Evolutionary conservation across 768 basidiomycete species (phyloP).

Genomic region (Lentinula sp.): DNA sequence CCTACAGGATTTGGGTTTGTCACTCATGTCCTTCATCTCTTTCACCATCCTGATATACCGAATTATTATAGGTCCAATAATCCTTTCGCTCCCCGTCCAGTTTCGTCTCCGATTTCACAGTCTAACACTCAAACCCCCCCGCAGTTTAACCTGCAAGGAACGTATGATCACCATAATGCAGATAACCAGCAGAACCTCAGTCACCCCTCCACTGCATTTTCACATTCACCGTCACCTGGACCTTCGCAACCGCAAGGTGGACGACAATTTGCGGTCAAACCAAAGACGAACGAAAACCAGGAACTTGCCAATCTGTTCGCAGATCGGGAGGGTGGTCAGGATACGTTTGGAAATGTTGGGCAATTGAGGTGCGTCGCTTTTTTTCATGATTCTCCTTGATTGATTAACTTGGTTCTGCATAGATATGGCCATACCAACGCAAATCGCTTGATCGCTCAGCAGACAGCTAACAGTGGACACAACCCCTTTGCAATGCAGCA

Average conservation of each 20-base stretch:
- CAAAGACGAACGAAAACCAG: slow-evolving; percentile 61
- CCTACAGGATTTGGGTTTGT: slow-evolving; percentile 75
- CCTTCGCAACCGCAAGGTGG: slow-evolving; percentile 29
- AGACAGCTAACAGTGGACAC: slow-evolving; percentile 34
- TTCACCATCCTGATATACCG: neutral
- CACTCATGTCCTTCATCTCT: neutral
- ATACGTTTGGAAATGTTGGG: slow-evolving; percentile 94
- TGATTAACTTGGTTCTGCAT: neutral
- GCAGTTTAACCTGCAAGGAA: slow-evolving; percentile 65
- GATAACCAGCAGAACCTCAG: slow-evolving; percentile 17
- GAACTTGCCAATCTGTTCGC: slow-evolving; percentile 80
- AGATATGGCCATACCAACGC: slow-evolving; percentile 59
- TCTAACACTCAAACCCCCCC: slow-evolving; percentile 28
- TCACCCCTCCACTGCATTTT: slow-evolving; percentile 34
- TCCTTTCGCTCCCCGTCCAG: slow-evolving; percentile 67
- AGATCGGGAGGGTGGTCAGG: slow-evolving; percentile 85
- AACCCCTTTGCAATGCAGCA: slow-evolving; percentile 67
- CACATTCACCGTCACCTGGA: slow-evolving; percentile 35
- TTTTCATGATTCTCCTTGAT: neutral
- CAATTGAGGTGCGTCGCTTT: slow-evolving; percentile 48
- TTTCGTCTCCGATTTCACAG: slow-evolving; percentile 29
- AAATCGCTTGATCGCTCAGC: slow-evolving; percentile 39
- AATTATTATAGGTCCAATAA: slow-evolving; percentile 73
- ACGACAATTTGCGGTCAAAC: slow-evolving; percentile 31
- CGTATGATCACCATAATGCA: slow-evolving; percentile 49